These are phyloP conservation scores for Pythium phragmitis DNA, from an alignment of 352 stramenopile genomes.

Conservation along the genomic window DNA sequence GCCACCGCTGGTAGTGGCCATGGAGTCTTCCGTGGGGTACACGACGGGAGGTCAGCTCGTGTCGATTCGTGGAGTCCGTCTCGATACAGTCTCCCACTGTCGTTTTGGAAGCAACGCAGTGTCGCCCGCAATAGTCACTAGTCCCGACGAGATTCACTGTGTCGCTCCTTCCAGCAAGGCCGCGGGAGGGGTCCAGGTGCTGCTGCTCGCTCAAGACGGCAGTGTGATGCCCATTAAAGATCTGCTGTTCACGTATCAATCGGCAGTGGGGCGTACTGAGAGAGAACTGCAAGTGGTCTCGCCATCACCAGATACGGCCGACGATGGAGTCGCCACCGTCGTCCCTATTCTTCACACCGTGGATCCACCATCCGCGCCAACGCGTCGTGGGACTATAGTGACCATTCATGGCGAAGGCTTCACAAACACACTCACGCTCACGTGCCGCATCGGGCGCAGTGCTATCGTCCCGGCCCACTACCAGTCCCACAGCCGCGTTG, in stretches of 20 bases:
- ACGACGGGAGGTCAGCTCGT: constrained; percentile 45
- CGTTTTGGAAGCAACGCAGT: constrained; percentile 48
- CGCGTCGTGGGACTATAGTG: constrained; percentile 58
- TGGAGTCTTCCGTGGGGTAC: constrained; percentile 31
- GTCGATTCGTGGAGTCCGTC: constrained; percentile 40
- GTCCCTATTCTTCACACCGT: constrained; percentile 25
- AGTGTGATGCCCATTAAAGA: constrained; percentile 38
- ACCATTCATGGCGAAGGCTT: constrained; percentile 82
- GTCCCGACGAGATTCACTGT: constrained; percentile 27
- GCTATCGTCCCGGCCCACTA: constrained; percentile 46
- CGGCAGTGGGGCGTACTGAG: constrained; percentile 15
- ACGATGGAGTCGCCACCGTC: not conserved
- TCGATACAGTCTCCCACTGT: constrained; percentile 66
- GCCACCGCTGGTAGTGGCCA: constrained; percentile 45
- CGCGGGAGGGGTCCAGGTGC: constrained; percentile 39
- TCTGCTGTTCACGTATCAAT: constrained; percentile 50
- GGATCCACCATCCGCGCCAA: constrained; percentile 15
- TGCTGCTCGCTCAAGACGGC: constrained; percentile 36
- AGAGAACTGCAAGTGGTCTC: constrained; percentile 16
- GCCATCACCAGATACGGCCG: not conserved
- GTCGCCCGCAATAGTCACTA: constrained; percentile 18
- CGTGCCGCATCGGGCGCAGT: constrained; percentile 81
- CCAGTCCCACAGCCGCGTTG: constrained; percentile 41
- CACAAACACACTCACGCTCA: constrained; percentile 57
- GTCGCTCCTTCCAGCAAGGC: constrained; percentile 15